phyloP scores from a whole-genome alignment of 73 alveolate genomes.

The Blepharisma stoltei region DNA sequence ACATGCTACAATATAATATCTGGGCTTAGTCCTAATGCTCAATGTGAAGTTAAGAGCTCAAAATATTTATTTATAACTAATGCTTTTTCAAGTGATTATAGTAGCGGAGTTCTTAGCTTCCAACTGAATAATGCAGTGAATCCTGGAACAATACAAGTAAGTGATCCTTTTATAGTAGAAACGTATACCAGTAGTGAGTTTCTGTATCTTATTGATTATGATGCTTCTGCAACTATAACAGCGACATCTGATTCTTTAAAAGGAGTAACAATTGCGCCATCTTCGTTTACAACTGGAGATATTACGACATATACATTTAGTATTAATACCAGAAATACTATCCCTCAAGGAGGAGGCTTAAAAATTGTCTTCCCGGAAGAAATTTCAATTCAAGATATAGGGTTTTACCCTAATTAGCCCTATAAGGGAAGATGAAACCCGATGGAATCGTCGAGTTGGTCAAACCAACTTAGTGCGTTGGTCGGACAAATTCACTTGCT shows the following conservation, averaged over 20 bases:
- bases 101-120: constrained; percentile 31
- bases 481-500: too few species aligned
- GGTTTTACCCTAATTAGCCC: too few species aligned
- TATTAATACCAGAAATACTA: background rate
- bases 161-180: constrained; percentile 26
- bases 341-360: constrained; percentile 9
- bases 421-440: too few species aligned
- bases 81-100: too few species aligned
- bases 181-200: background rate
- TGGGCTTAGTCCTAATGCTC: too few species aligned
- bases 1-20: too few species aligned
- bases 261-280: background rate
- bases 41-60: too few species aligned
- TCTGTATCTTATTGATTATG: constrained; percentile 30
- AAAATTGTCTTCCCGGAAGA: constrained; percentile 32
- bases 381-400: background rate
- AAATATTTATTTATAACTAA: too few species aligned
- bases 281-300: background rate
- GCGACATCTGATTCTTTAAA: constrained; percentile 22
- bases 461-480: too few species aligned
- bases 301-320: background rate
- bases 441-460: too few species aligned
- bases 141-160: constrained; percentile 31
- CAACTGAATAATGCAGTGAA: constrained; percentile 33
- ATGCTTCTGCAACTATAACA: constrained; percentile 5